phyloP scores from a whole-genome alignment of 2,329 filamentous ascomycete genomes.

The Cryphonectria nitschkei region DNA sequence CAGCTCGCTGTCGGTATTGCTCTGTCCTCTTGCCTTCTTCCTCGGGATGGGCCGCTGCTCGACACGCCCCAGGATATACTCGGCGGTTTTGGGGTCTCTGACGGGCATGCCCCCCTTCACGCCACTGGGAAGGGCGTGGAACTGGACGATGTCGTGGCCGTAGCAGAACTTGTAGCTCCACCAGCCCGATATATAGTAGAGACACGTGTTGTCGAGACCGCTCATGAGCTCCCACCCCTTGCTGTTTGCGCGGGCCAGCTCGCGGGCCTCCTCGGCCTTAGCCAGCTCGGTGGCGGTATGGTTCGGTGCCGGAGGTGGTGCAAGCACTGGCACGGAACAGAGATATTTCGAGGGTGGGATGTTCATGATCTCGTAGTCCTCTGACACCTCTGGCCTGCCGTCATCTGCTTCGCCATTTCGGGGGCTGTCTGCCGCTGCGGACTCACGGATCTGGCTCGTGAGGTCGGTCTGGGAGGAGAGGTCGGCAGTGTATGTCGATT shows the following conservation, averaged over 20 bases:
- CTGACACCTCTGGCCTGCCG: slow-evolving; percentile 40
- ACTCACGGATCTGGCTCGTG: slow-evolving; percentile 42
- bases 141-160: slow-evolving; percentile 84
- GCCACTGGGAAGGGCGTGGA: slow-evolving; percentile 75
- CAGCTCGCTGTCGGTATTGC: slow-evolving; percentile 35
- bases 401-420: slow-evolving; percentile 37
- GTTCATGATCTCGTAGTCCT: slow-evolving; percentile 74
- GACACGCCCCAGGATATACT: slow-evolving; percentile 74
- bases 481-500: slow-evolving; percentile 46
- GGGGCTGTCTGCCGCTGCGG: slow-evolving; percentile 38
- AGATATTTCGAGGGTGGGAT: slow-evolving; percentile 73
- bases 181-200: slow-evolving; percentile 85
- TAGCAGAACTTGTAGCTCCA: slow-evolving; percentile 98
- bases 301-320: slow-evolving; percentile 59
- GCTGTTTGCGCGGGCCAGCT: slow-evolving; percentile 75
- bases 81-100: slow-evolving; percentile 74
- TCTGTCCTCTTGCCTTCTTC: slow-evolving; percentile 25
- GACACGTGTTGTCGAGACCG: slow-evolving; percentile 76
- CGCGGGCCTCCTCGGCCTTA: slow-evolving; percentile 76
- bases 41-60: slow-evolving; percentile 34
- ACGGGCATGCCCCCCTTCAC: slow-evolving; percentile 73
- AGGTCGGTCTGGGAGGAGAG: slow-evolving; percentile 46
- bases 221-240: slow-evolving; percentile 80
- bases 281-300: slow-evolving; percentile 69
- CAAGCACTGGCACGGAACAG: slow-evolving; percentile 79